Evolutionary conservation across 331 rosid species (phyloP), one percentile per base, ranked within the genome.

Genomic region (Prunus yedoensis): DNA sequence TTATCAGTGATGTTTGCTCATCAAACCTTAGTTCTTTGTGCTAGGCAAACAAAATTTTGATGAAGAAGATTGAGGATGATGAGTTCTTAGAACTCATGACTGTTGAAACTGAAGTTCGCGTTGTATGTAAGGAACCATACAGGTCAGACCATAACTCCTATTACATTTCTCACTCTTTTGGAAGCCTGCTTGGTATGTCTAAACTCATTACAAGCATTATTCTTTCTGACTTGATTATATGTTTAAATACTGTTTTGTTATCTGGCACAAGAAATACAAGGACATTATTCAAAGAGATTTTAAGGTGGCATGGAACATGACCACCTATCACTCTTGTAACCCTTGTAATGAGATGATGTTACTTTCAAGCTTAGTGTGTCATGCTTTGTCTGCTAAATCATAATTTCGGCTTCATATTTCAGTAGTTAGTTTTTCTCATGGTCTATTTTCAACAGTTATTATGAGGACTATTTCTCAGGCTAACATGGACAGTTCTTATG

Each of bases 111-210:
- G 97, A 95, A 84, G 94, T 92, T 49, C 91, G 73, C 32, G 81
- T 96, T 66, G 97, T 89, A 66, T 95, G 88, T 68, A 92, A 92
- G 91, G 99, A 95, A 83, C 97, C 99, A 50, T 92, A 92, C 94
- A 92, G 99, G 99, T 95, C 83, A 77, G 71, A 41, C 68, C 75
- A 23, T 47, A 59, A 73, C 70, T 68, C 81, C 73, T 74, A 45
- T 54, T 52, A 74, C 56, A 41, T 79, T 79, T 52, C 66, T 53
- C 67, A 47, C 68, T 75, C 21, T 20, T 49, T 71, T 41, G 61
- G 47, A 56, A 66, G 54, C 63, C 50, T 69, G 54, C 50, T 45
- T 78, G 63, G 79, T 60, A 35, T 64, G 21, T 79, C 73, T 73
- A 70, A 68, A 53, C 68, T 75, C 49, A 56, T 68, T 60, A 21